Evolutionary conservation across 139 green algal species (phyloP).

Genomic region (Zygnema circumcarinatum): DNA sequence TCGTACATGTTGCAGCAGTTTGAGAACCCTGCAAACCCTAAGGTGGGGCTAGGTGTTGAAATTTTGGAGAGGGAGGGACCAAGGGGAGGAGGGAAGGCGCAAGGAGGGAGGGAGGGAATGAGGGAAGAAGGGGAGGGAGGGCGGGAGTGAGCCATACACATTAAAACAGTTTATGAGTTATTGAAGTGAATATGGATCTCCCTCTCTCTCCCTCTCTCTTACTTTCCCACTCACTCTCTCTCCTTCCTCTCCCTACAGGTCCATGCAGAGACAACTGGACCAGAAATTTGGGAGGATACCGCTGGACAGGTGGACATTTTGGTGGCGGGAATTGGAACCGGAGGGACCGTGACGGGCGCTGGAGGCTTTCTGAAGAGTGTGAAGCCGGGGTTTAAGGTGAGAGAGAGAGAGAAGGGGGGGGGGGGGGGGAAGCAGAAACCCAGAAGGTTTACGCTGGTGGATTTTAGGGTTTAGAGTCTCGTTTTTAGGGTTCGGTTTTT

Average conservation of each 20-base stretch:
- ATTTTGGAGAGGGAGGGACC: too few species aligned
- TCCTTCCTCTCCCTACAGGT: conserved; percentile 53
- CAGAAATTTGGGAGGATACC: conserved; percentile 92
- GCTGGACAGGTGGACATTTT: conserved; percentile 91
- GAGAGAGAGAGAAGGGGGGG: too few species aligned
- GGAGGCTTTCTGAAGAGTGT: conserved; percentile 92
- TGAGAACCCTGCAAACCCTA: conserved; percentile 95
- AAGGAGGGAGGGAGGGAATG: too few species aligned
- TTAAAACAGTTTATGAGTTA: too few species aligned
- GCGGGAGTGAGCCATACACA: too few species aligned
- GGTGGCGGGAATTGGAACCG: conserved; percentile 91
- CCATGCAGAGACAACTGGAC: conserved; percentile 94
- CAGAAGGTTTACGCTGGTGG: too few species aligned
- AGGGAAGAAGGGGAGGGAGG: too few species aligned
- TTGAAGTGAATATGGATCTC: too few species aligned
- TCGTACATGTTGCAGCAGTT: conserved; percentile 98
- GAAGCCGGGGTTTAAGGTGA: conserved; percentile 80
- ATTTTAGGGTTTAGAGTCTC: too few species aligned
- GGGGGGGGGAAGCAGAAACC: neutral
- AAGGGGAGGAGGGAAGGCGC: too few species aligned
- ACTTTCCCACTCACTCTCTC: conserved; percentile 1
- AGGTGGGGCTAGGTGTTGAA: neutral
- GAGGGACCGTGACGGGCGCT: conserved; percentile 93
- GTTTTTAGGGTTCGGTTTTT: neutral
- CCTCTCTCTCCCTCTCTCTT: neutral